These are phyloP conservation scores for Rhododendron mucronatum DNA, from an alignment of 148 eudicot genomes.

Conservation along the genomic window DNA sequence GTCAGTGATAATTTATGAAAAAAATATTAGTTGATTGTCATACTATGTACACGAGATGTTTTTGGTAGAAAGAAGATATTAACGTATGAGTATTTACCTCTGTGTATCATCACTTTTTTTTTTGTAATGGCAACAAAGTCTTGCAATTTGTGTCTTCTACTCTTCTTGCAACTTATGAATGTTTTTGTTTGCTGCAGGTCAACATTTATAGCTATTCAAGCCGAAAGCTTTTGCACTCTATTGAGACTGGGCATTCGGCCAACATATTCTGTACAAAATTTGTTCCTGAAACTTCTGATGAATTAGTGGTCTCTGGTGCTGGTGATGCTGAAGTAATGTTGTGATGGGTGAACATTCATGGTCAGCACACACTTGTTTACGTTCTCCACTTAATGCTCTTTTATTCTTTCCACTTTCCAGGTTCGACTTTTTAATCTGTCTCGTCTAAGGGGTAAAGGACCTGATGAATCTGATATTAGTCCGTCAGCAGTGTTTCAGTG, in stretches of 20 bases:
- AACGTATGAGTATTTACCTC: background rate
- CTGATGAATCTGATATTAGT: slow-evolving; percentile 44
- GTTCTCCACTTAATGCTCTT: background rate
- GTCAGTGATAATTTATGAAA: background rate
- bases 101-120: background rate
- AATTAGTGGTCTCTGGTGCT: slow-evolving; percentile 88
- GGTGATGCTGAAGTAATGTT: slow-evolving; percentile 85
- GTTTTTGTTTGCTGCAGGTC: slow-evolving; percentile 36
- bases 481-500: slow-evolving; percentile 83
- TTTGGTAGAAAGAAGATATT: background rate
- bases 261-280: slow-evolving; percentile 96
- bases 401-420: slow-evolving; percentile 43
- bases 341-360: slow-evolving; percentile 6
- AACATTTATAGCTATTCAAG: slow-evolving; percentile 79
- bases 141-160: background rate
- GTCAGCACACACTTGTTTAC: background rate
- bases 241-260: slow-evolving; percentile 89
- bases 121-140: background rate
- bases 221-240: slow-evolving; percentile 61
- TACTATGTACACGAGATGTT: background rate
- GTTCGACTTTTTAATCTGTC: slow-evolving; percentile 84
- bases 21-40: background rate
- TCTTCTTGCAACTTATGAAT: slow-evolving; percentile 6
- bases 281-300: slow-evolving; percentile 92
- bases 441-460: slow-evolving; percentile 45